Evolutionary conservation across 169 alveolate genomes (phyloP).

Genomic region (Plasmodium inui): DNA sequence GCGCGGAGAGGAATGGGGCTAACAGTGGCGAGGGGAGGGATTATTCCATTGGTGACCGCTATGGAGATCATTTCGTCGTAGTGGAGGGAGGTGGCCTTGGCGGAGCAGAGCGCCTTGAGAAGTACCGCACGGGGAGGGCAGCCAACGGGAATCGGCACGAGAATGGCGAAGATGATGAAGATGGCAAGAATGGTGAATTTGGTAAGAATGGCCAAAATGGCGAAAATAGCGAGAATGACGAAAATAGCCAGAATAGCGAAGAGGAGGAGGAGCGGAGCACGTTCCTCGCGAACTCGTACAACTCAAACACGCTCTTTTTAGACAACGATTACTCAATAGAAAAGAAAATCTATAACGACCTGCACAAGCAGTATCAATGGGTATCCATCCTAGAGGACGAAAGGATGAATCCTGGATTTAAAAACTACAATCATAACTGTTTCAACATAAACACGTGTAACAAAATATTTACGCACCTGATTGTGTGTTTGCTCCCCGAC

Average conservation of each 20-base stretch:
- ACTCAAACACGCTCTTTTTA: conserved; percentile 25
- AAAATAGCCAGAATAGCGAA: background rate
- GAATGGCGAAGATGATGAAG: background rate
- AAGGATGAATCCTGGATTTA: conserved; percentile 77
- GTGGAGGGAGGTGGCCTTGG: background rate
- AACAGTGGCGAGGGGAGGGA: background rate
- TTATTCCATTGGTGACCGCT: background rate
- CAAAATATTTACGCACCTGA: conserved; percentile 74
- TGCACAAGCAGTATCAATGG: conserved; percentile 75
- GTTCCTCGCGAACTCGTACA: conserved; percentile 11
- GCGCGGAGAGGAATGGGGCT: background rate
- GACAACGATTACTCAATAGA: conserved; percentile 75
- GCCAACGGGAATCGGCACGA: background rate
- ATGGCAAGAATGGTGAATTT: background rate
- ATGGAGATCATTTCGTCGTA: background rate
- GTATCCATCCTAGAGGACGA: conserved; percentile 73
- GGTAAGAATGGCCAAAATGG: background rate
- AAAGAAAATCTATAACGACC: conserved; percentile 53
- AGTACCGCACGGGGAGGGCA: background rate
- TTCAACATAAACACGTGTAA: conserved; percentile 75
- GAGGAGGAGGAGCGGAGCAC: background rate
- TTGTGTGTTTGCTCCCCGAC: conserved; percentile 78
- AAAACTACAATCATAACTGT: conserved; percentile 73
- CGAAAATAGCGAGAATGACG: background rate
- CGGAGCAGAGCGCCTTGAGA: background rate